A percentile compares a stretch with the other conserved stretches of the same genome.
These are phyloP conservation scores for Holtermannia corniformis DNA, from an alignment of 768 basidiomycete genomes.

Conservation along the genomic window DNA sequence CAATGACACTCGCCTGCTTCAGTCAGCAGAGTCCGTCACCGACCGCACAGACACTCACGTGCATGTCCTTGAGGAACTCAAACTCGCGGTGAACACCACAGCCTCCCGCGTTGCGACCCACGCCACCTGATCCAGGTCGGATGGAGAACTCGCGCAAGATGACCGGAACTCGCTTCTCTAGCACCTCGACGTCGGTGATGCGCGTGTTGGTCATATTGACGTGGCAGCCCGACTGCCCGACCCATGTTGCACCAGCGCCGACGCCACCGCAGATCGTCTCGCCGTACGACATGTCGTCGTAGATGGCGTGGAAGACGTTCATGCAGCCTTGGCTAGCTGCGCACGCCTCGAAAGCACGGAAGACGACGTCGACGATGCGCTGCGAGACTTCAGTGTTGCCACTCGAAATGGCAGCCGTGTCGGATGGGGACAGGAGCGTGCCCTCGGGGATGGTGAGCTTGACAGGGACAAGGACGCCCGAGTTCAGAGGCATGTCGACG, in stretches of 20 bases:
- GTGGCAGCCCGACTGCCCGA: background rate
- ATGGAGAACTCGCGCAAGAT: constrained; percentile 4
- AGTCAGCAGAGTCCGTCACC: too few relatives aligned
- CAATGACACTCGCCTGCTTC: too few relatives aligned
- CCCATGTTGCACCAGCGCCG: background rate
- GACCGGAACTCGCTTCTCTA: background rate
- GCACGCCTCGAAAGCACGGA: constrained; percentile 11
- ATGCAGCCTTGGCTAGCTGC: constrained; percentile 5
- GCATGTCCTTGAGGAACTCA: constrained; percentile 8
- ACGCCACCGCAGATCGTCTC: background rate
- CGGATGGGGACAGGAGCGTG: constrained; percentile 7
- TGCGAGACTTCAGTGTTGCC: constrained; percentile 12
- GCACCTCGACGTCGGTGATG: constrained; percentile 2
- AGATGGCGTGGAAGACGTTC: too few relatives aligned
- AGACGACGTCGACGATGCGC: constrained; percentile 3
- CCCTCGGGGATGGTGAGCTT: constrained; percentile 7
- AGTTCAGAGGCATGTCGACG: constrained; percentile 32
- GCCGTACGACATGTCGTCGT: constrained; percentile 1
- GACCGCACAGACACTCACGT: constrained; percentile 1
- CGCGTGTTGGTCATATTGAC: constrained; percentile 4
- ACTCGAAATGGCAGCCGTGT: background rate
- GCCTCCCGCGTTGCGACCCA: constrained; percentile 1
- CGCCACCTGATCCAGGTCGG: constrained; percentile 5
- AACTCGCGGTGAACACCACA: constrained; percentile 11
- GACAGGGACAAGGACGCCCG: constrained; percentile 7